Evolutionary conservation across 2,329 filamentous ascomycete species (phyloP).

Genomic region (Alternaria triticina): DNA sequence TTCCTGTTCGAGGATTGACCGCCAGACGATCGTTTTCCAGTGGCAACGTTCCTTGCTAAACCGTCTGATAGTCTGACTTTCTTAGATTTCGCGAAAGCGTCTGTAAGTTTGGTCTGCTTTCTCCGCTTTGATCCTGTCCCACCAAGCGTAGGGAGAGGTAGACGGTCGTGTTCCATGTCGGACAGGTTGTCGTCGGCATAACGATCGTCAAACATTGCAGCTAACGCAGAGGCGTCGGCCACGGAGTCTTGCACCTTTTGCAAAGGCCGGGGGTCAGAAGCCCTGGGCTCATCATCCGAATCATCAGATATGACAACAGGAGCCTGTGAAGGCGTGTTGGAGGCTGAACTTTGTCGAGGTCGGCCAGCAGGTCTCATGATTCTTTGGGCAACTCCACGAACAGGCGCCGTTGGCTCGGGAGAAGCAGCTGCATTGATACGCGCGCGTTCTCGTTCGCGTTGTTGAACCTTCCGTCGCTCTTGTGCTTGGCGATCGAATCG

Average conservation of each 20-base stretch:
- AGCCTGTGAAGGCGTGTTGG: constrained; percentile 19
- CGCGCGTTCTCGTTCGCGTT: constrained; percentile 22
- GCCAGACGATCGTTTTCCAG: neutral
- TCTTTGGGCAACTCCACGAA: constrained; percentile 44
- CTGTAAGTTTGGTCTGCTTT: constrained; percentile 48
- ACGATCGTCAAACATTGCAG: constrained; percentile 32
- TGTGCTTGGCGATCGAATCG: constrained; percentile 53
- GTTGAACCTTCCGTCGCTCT: constrained; percentile 25
- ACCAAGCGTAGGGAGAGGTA: constrained; percentile 45
- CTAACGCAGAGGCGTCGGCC: constrained; percentile 25
- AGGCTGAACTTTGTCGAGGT: neutral
- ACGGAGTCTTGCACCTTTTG: constrained; percentile 25
- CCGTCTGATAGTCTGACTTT: constrained; percentile 17
- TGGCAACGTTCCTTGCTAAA: neutral
- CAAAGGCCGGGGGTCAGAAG: constrained; percentile 1
- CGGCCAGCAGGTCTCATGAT: constrained; percentile 22
- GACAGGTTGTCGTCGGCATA: constrained; percentile 42
- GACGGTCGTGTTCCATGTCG: constrained; percentile 54
- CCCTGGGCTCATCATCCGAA: constrained; percentile 32
- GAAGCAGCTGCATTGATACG: constrained; percentile 17
- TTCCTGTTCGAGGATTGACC: constrained; percentile 5
- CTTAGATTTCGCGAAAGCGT: constrained; percentile 37
- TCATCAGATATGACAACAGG: constrained; percentile 45
- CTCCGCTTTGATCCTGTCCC: constrained; percentile 33
- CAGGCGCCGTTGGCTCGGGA: constrained; percentile 31